A percentile compares a stretch with the other conserved stretches of the same genome.
These are phyloP conservation scores for Pleurotus salmoneostramineus DNA, from an alignment of 768 basidiomycete genomes.

Conservation along the genomic window DNA sequence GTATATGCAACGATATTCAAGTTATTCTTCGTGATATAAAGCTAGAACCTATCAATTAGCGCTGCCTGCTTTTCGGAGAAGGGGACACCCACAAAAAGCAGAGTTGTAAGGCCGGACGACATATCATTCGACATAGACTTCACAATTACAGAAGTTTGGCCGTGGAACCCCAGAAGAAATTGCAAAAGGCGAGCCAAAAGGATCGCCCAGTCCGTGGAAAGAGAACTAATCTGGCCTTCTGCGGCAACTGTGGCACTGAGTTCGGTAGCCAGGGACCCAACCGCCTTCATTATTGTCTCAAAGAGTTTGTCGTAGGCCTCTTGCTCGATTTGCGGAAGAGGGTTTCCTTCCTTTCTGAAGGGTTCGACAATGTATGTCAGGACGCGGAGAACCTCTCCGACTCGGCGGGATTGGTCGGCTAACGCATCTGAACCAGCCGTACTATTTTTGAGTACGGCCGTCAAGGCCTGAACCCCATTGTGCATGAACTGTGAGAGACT, in stretches of 20 bases:
- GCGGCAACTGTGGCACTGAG: not conserved
- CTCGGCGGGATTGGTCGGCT: conserved; percentile 41
- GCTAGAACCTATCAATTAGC: conserved; percentile 28
- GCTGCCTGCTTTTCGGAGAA: conserved; percentile 7
- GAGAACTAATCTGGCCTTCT: not conserved
- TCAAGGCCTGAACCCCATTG: conserved; percentile 65
- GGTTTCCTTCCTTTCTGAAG: conserved; percentile 40
- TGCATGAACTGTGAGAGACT: conserved; percentile 57
- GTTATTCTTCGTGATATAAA: conserved; percentile 48
- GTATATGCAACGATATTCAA: conserved; percentile 59
- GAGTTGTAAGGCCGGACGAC: conserved; percentile 38
- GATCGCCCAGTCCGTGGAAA: conserved; percentile 26
- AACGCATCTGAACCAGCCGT: conserved; percentile 22
- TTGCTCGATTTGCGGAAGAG: conserved; percentile 47
- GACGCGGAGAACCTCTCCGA: conserved; percentile 67
- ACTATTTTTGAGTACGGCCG: conserved; percentile 43
- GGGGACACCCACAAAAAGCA: conserved; percentile 44
- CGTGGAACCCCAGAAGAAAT: conserved; percentile 66
- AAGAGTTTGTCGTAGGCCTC: conserved; percentile 58
- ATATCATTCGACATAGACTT: conserved; percentile 44
- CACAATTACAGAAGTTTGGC: conserved; percentile 48
- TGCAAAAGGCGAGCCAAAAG: conserved; percentile 67
- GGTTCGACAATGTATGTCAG: conserved; percentile 68
- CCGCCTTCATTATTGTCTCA: conserved; percentile 26
- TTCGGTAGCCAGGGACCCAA: not conserved